A percentile compares a stretch with the other conserved stretches of the same genome.
These are phyloP conservation scores for Coniella lustricola DNA, from an alignment of 2,329 filamentous ascomycete species.

Conservation along the genomic window DNA sequence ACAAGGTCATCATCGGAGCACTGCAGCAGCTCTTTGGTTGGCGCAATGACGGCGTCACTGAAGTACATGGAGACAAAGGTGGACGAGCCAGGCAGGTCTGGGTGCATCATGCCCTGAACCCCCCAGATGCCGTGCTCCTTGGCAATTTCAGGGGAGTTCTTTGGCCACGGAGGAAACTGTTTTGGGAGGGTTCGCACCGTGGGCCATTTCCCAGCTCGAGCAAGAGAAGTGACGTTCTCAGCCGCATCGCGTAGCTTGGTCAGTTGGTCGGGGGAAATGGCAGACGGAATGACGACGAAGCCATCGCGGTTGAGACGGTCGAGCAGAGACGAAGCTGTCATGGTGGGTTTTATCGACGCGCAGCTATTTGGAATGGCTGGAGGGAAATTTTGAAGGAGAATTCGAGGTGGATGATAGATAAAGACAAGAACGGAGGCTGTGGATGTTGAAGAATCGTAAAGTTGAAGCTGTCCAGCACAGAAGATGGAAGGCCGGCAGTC, in stretches of 20 bases:
- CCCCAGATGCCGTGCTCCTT: slow-evolving; percentile 66
- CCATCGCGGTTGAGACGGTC: slow-evolving; percentile 15
- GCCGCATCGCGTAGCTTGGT: slow-evolving; percentile 53
- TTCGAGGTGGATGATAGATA: not conserved
- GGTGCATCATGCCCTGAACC: slow-evolving; percentile 17
- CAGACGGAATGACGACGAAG: slow-evolving; percentile 64
- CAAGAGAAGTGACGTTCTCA: slow-evolving; percentile 47
- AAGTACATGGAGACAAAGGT: slow-evolving; percentile 69
- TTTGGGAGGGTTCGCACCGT: slow-evolving; percentile 78
- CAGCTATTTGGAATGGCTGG: not conserved
- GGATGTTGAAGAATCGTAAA: too few relatives aligned
- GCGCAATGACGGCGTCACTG: slow-evolving; percentile 51
- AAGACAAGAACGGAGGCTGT: too few relatives aligned
- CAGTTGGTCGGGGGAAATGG: slow-evolving; percentile 53
- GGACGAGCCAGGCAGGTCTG: slow-evolving; percentile 20
- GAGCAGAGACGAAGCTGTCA: slow-evolving; percentile 13
- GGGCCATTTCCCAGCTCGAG: slow-evolving; percentile 69
- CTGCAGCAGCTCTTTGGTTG: slow-evolving; percentile 58
- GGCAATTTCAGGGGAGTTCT: slow-evolving; percentile 21
- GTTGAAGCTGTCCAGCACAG: too few relatives aligned
- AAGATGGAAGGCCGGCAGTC: not conserved
- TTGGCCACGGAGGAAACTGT: slow-evolving; percentile 78
- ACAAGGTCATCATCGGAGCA: slow-evolving; percentile 57
- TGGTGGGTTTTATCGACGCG: not conserved
- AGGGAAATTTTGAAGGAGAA: not conserved